Evolutionary conservation across 1,284 basidiomycete genomes (phyloP).

Genomic region (Rhodotorula sp.): DNA sequence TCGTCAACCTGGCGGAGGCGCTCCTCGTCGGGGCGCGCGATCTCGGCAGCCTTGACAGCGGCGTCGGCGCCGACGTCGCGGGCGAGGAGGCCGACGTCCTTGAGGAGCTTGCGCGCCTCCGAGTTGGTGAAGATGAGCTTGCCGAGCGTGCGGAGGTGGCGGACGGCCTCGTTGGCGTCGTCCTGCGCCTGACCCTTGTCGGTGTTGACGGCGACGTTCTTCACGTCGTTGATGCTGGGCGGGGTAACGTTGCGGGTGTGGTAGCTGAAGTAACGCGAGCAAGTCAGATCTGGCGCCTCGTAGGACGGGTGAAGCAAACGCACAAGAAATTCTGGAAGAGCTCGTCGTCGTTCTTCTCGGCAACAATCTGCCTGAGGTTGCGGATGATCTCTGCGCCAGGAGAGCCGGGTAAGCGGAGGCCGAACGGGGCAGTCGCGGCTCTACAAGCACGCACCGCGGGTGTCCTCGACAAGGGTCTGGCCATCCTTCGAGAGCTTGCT

Average conservation of each 20-base stretch:
- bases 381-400: constrained; percentile 28
- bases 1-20: constrained; percentile 68
- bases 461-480: constrained; percentile 70
- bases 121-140: constrained; percentile 82
- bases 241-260: constrained; percentile 64
- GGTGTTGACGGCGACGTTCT: constrained; percentile 56
- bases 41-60: constrained; percentile 71
- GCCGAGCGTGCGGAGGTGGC: constrained; percentile 77
- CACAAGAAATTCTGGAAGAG: constrained; percentile 74
- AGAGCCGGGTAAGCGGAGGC: neutral
- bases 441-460: constrained; percentile 54
- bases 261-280: constrained; percentile 5
- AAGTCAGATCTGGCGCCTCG: neutral
- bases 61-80: constrained; percentile 55
- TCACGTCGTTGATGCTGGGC: constrained; percentile 53
- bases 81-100: constrained; percentile 77
- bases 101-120: constrained; percentile 84
- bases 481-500: constrained; percentile 73
- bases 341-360: constrained; percentile 80
- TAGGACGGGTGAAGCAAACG: neutral
- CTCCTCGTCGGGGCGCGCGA: constrained; percentile 68
- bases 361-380: constrained; percentile 32
- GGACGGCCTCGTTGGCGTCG: constrained; percentile 68
- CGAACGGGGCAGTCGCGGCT: too few relatives aligned
- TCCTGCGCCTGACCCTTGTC: constrained; percentile 61